phyloP scores from a whole-genome alignment of 116 monocot species.

The Phalaenopsis hybrid region DNA sequence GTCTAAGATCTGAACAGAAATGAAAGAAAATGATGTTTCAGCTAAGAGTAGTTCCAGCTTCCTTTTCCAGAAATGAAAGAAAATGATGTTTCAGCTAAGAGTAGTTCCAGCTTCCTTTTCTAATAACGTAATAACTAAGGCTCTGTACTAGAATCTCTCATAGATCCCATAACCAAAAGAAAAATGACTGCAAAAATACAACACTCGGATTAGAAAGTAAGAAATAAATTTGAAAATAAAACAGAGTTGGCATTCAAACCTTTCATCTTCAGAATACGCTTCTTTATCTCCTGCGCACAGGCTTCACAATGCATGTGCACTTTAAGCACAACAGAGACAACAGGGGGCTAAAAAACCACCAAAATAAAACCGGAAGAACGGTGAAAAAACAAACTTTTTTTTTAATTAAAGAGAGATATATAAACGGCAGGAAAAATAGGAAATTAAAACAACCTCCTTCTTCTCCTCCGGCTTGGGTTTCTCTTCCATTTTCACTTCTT shows the following conservation, averaged over 20 bases:
- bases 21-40: too few relatives aligned
- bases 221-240: not conserved
- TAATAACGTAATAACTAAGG: not conserved
- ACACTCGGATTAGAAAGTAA: too few relatives aligned
- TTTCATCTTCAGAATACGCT: slow-evolving; percentile 81
- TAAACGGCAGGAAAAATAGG: not conserved
- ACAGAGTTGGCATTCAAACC: not conserved
- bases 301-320: slow-evolving; percentile 97
- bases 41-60: too few relatives aligned
- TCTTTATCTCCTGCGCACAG: slow-evolving; percentile 81
- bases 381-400: not conserved
- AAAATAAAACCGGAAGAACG: not conserved
- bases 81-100: not conserved
- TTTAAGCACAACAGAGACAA: slow-evolving; percentile 61
- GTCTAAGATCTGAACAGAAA: not conserved
- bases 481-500: slow-evolving; percentile 40
- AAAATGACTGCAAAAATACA: too few relatives aligned
- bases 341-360: slow-evolving; percentile 31
- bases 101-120: not conserved
- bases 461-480: slow-evolving; percentile 42
- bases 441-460: slow-evolving; percentile 24
- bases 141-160: not conserved
- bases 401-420: not conserved
- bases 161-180: not conserved
- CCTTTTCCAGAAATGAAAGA: too few relatives aligned